phyloP scores from a whole-genome alignment of 2,329 filamentous ascomycete genomes.

The Dothideomycetes sp. region DNA sequence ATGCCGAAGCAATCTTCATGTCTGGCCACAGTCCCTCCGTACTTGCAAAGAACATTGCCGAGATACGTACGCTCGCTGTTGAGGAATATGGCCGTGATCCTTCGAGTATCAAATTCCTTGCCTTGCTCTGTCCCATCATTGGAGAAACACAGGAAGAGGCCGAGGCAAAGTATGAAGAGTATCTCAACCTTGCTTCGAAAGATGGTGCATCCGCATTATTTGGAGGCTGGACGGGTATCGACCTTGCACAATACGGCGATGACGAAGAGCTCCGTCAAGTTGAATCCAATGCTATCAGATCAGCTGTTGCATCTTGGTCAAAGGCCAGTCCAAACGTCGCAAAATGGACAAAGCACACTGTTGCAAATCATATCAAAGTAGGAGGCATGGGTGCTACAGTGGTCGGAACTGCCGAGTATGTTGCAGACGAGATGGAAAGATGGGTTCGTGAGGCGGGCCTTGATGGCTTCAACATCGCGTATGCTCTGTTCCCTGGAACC shows the following conservation, averaged over 20 bases:
- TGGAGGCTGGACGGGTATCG: conserved; percentile 65
- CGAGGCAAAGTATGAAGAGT: conserved; percentile 52
- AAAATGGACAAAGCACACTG: conserved; percentile 64
- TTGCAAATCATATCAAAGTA: conserved; percentile 58
- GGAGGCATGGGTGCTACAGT: conserved; percentile 57
- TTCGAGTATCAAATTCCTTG: conserved; percentile 56
- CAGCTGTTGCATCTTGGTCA: conserved; percentile 46
- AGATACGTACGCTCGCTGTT: neutral
- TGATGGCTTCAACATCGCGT: conserved; percentile 67
- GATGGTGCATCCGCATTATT: conserved; percentile 63
- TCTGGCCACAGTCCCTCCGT: conserved; percentile 5
- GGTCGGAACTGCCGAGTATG: conserved; percentile 55
- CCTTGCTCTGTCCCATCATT: conserved; percentile 56
- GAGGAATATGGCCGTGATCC: conserved; percentile 47
- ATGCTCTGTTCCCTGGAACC: conserved; percentile 57
- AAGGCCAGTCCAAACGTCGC: conserved; percentile 43
- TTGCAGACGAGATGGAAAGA: conserved; percentile 57
- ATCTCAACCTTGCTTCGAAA: conserved; percentile 50
- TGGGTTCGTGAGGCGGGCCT: conserved; percentile 63
- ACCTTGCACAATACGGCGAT: conserved; percentile 51
- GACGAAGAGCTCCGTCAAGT: conserved; percentile 55
- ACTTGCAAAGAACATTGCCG: conserved; percentile 34
- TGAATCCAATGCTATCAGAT: conserved; percentile 53
- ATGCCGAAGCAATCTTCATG: conserved; percentile 64
- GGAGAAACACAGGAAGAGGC: conserved; percentile 59